These are phyloP conservation scores for Vigna hirtella DNA, from an alignment of 306 rosid genomes.

Conservation along the genomic window DNA sequence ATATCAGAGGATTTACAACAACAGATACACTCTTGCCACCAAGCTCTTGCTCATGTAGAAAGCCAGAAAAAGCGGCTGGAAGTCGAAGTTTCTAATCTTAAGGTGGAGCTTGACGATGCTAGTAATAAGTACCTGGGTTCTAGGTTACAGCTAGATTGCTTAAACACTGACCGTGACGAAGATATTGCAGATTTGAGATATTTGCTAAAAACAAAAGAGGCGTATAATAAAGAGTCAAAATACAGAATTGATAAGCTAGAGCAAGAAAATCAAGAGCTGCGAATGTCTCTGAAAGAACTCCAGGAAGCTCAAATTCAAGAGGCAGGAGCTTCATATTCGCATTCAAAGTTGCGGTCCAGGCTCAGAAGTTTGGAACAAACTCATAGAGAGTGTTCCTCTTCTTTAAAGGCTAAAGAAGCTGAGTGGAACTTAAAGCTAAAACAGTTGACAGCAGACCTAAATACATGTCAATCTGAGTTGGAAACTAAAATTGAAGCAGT, in stretches of 20 bases:
- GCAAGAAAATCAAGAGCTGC: conserved; percentile 72
- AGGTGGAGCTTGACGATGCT: conserved; percentile 47
- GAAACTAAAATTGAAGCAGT: conserved; percentile 52
- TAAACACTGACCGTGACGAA: conserved; percentile 56
- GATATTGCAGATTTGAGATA: conserved; percentile 71
- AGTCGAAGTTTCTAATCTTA: conserved; percentile 68
- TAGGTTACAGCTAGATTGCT: conserved; percentile 53
- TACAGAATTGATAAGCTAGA: conserved; percentile 63
- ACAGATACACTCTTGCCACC: conserved; percentile 63
- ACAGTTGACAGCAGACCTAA: conserved; percentile 51
- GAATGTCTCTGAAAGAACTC: conserved; percentile 62
- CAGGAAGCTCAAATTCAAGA: conserved; percentile 84
- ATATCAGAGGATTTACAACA: conserved; percentile 64
- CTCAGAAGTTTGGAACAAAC: conserved; percentile 62
- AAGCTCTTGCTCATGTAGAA: conserved; percentile 79
- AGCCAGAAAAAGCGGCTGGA: conserved; percentile 68
- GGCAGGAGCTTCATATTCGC: conserved; percentile 69
- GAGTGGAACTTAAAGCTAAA: conserved; percentile 60
- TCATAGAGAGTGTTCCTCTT: conserved; percentile 61
- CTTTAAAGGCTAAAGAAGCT: conserved; percentile 66
- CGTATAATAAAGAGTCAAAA: conserved; percentile 62
- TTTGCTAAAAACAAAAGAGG: conserved; percentile 63
- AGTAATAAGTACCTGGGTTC: conserved; percentile 54
- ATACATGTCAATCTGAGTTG: conserved; percentile 52
- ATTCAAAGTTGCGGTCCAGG: conserved; percentile 67